phyloP scores from a whole-genome alignment of 352 stramenopile species.

The Elongisporangium undulatum region DNA sequence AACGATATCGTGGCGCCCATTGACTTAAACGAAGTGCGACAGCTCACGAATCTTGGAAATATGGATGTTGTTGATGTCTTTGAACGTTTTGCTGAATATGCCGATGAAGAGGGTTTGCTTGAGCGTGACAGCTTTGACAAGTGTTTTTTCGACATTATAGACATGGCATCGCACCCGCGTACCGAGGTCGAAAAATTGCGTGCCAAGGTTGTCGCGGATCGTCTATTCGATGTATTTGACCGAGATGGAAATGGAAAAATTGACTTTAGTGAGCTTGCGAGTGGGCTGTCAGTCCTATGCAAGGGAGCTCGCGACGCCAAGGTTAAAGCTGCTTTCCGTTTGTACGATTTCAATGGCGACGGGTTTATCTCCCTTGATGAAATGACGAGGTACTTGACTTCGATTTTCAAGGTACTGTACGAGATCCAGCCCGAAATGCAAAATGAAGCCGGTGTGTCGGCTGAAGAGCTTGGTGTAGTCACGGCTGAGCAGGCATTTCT shows the following conservation, averaged over 20 bases:
- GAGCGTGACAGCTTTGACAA: conserved; percentile 64
- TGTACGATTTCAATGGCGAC: conserved; percentile 87
- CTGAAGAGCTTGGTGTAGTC: conserved; percentile 71
- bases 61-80: conserved; percentile 86
- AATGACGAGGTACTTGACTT: conserved; percentile 84
- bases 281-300: conserved; percentile 80
- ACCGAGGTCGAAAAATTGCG: conserved; percentile 61
- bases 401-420: conserved; percentile 87
- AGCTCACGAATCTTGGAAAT: conserved; percentile 77
- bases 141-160: conserved; percentile 71
- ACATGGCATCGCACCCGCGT: conserved; percentile 52
- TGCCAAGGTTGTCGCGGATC: conserved; percentile 66
- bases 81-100: conserved; percentile 75
- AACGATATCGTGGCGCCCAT: conserved; percentile 69
- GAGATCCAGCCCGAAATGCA: conserved; percentile 75
- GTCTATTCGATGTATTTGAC: conserved; percentile 82
- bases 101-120: conserved; percentile 52
- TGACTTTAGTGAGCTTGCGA: conserved; percentile 85
- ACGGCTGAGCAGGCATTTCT: conserved; percentile 84
- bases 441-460: conserved; percentile 54
- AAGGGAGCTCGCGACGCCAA: conserved; percentile 78
- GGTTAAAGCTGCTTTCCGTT: conserved; percentile 72
- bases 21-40: conserved; percentile 77
- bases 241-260: conserved; percentile 70
- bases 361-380: conserved; percentile 83